Base-by-base conservation (phyloP, 148 eudicot species). In the Camellia sinensis region DNA sequence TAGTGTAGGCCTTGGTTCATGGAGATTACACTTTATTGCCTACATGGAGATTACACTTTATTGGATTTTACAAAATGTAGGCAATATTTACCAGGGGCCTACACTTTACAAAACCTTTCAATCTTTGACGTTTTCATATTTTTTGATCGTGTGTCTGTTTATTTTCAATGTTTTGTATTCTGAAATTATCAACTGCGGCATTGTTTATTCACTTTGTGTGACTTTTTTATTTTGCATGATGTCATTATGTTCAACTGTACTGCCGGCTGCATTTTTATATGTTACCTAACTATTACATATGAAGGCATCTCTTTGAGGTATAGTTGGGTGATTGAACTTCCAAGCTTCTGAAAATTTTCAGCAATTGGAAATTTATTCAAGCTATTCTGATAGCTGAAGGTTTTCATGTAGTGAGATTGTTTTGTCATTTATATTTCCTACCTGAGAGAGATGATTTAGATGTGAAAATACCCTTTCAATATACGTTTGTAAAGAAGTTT, bases 401-500 rank as follows among this genome's bases (percentile, higher is more conserved):
- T 9, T 67, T 65, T 65, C 3, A 65, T 65, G 68, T 65, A 29
- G 10, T 65, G 68, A 65, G 11, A 65, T 65, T 10, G 22, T 65
- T 21, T 29, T 65, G 41, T 1, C 11, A 65, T 21, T 21, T 65
- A 21, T n/a, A 61, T 2, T 15, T 61, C 5, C 22, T 61, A 13
- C 14, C 7, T n/a, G n/a, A n/a, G n/a, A n/a, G n/a, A 21, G 3
- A 65, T 7, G 41, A 1, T 65, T 65, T 65, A 2, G 11, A 3
- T 54, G 59, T 54, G 50, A 54, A 54, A 54, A 13, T 54, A 13
- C 59, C 11, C 11, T 2, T 8, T 54, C 12, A 50, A 71, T 50
- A 40, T 2, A 50, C 6, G 50, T 67, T 12, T 10, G 81, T 37
- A n/a, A 78, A 68, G 80, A 40, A 78, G 65, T 45, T 69, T 29